Evolutionary conservation across 1,284 basidiomycete genomes (phyloP).

Genomic region (Apiotrichum gracile): DNA sequence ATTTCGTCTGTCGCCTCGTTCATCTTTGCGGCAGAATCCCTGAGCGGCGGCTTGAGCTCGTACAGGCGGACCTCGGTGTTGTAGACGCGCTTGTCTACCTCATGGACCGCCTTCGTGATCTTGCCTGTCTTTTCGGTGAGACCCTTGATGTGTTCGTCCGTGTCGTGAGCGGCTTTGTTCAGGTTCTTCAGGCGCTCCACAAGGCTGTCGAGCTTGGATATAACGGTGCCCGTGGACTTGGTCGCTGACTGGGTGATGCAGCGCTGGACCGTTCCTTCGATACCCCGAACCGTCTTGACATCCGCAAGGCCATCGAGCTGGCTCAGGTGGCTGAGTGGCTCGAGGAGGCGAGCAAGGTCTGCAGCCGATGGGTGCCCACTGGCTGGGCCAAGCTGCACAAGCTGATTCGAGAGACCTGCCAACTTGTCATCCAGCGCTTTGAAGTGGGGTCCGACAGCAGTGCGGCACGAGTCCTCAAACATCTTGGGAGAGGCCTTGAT

Average conservation of each 20-base stretch:
- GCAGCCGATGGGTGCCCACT: too few relatives aligned
- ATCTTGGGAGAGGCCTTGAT: too few relatives aligned
- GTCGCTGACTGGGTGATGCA: too few relatives aligned
- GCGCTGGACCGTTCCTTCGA: too few relatives aligned
- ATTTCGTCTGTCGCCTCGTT: neutral
- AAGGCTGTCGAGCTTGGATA: neutral
- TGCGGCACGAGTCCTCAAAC: too few relatives aligned
- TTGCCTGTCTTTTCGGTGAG: neutral
- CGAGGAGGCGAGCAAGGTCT: neutral
- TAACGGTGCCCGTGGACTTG: too few relatives aligned
- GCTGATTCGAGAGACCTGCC: too few relatives aligned
- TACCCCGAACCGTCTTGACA: too few relatives aligned
- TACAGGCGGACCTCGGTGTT: neutral
- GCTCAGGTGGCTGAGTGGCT: neutral
- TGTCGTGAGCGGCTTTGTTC: neutral
- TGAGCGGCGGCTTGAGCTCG: neutral
- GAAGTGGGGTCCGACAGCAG: too few relatives aligned
- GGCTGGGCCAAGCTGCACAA: too few relatives aligned
- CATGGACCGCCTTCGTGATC: neutral
- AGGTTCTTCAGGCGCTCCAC: neutral
- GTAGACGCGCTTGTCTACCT: neutral
- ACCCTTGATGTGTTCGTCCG: neutral
- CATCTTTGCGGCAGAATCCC: neutral
- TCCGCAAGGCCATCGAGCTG: neutral
- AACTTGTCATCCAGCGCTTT: too few relatives aligned